phyloP scores from a whole-genome alignment of 225 moss, liverwort and hornwort species.

The Pseudisothecium myosuroides region DNA sequence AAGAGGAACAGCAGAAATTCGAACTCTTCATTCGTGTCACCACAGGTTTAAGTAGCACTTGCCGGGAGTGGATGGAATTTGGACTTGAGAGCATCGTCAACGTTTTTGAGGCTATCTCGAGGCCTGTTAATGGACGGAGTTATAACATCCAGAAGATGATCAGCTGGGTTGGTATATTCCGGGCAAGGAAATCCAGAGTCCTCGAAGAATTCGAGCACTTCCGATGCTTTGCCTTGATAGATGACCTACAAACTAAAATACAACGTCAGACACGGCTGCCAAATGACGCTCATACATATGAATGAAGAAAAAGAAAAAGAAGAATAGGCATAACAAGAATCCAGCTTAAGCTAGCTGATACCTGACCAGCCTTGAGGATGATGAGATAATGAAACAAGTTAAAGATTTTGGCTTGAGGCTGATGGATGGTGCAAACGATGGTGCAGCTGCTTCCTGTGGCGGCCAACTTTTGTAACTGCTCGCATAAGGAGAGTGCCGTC shows the following conservation, averaged over 20 bases:
- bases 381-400: constrained; percentile 74
- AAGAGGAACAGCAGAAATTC: background rate
- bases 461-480: constrained; percentile 57
- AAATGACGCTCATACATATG: background rate
- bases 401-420: constrained; percentile 81
- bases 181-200: constrained; percentile 88
- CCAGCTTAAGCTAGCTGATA: background rate
- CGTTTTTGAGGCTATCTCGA: constrained; percentile 28
- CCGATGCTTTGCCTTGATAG: constrained; percentile 75
- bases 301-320: background rate
- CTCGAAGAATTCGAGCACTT: constrained; percentile 74
- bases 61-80: constrained; percentile 24
- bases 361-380: constrained; percentile 88
- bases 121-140: constrained; percentile 37
- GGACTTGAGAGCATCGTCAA: constrained; percentile 28
- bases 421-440: constrained; percentile 81
- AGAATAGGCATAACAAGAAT: background rate
- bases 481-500: constrained; percentile 68
- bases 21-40: background rate
- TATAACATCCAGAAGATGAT: constrained; percentile 82
- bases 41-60: background rate
- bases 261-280: background rate
- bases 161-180: constrained; percentile 79
- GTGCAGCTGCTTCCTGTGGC: constrained; percentile 45
- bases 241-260: constrained; percentile 49